A percentile compares a stretch with the other conserved stretches of the same genome.
Conservation (phyloP, 495 filamentous ascomycete species). For the Evansstolkia leycettana region DNA sequence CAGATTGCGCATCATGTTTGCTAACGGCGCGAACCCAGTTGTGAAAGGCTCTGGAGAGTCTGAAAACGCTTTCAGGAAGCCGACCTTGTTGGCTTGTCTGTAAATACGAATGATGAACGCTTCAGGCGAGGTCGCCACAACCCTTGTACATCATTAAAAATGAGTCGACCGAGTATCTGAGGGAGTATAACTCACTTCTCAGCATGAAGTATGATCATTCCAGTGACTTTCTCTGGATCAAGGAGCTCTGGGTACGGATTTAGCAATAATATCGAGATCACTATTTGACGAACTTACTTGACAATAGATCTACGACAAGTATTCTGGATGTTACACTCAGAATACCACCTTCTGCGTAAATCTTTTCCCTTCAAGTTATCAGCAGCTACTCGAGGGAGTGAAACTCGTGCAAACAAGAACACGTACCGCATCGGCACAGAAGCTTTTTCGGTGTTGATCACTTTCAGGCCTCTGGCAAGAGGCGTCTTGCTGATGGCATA, state of each 20-base stretch:
- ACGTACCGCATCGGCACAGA: conserved; percentile 58
- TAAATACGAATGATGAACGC: conserved; percentile 93
- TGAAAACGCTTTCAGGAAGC: conserved; percentile 94
- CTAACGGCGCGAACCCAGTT: conserved; percentile 75
- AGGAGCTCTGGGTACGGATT: conserved; percentile 41
- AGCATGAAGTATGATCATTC: conserved; percentile 78
- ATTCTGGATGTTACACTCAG: conserved; percentile 96
- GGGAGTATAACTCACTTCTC: conserved; percentile 41
- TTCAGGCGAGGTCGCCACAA: conserved; percentile 80
- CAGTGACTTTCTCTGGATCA: conserved; percentile 75
- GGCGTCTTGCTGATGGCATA: conserved; percentile 69
- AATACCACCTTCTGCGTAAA: conserved; percentile 81
- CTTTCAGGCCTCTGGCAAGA: conserved; percentile 69
- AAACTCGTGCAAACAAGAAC: not conserved
- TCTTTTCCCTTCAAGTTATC: conserved; percentile 51
- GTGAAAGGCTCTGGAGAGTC: conserved; percentile 90
- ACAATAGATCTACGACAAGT: conserved; percentile 82
- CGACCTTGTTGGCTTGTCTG: conserved; percentile 80
- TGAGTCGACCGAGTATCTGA: not conserved
- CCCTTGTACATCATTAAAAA: conserved; percentile 23
- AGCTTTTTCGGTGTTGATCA: conserved; percentile 91
- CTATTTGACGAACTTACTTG: conserved; percentile 30
- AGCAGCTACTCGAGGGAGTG: conserved; percentile 9
- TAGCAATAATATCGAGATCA: conserved; percentile 3
- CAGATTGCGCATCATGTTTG: conserved; percentile 84